Base-by-base conservation (phyloP, 164 flowering plant species). In the Liriodendron chinense region DNA sequence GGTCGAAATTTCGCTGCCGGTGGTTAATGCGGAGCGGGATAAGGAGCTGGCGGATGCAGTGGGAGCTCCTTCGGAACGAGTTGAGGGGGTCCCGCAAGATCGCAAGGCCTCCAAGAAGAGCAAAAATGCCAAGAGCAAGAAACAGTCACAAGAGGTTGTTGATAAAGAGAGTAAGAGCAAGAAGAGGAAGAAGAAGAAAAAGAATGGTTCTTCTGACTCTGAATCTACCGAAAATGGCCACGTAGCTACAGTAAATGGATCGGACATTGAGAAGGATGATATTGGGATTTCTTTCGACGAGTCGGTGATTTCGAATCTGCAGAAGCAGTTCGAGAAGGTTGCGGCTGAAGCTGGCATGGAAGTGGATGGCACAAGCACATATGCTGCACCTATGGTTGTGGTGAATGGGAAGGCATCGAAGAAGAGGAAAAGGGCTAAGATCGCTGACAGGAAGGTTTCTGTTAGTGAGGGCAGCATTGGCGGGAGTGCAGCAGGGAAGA, bases 301-400 rank as follows among this genome's bases (percentile, higher is more conserved):
- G 71, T 25, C 86, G 28, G 84, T 83, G 65, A 87, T 93, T 47
- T 85, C 97, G 10, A 93, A 95, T 83, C 89, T 93, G 21, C 97
- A 88, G 74, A 81, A 75, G 86, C 90, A 95, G 78, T 95, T 95
- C 81, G 98, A 93, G 84, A 89, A 80, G 84, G 92, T 92, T 75
- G 99, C 99, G 70, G 90, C 87, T 28, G 99, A 92, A 78, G 85
- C 75, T 67, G 94, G 92, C 8, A 78, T 89, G 82, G 85, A 85
- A 28, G 47, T 75, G 34, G 83, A 80, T 64, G 84, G 80, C 70
- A 22, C 75, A n/a, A 82, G 74, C 69, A 73, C 76, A 20, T 70
- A 76, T 57, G 87, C 79, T 53, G 63, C 72, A 9, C 84, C 86
- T 18, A 7, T 21, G 18, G 65, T 34, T 9, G 23, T 9, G 14